These are phyloP conservation scores for Scheffersomyces illinoinensis DNA, from an alignment of 1,139 yeast species.

Conservation along the genomic window DNA sequence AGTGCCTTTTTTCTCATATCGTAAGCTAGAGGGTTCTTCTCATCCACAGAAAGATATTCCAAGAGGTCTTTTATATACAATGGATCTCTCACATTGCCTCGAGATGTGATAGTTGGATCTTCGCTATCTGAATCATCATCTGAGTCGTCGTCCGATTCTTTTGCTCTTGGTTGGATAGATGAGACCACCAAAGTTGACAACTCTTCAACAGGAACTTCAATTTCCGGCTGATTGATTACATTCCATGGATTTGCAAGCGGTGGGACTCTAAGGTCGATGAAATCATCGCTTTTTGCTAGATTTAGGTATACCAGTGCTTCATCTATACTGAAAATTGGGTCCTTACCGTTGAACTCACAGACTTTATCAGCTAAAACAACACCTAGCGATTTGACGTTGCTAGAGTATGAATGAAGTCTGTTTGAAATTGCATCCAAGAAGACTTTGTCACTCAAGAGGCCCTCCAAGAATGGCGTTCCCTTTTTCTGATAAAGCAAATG, in stretches of 20 bases:
- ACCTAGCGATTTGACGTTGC: constrained; percentile 43
- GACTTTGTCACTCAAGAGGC: constrained; percentile 22
- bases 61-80: constrained; percentile 64
- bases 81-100: constrained; percentile 47
- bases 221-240: constrained; percentile 7
- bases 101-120: constrained; percentile 46
- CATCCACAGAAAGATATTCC: constrained; percentile 49
- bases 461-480: constrained; percentile 13
- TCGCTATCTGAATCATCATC: constrained; percentile 55
- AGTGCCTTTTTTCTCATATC: constrained; percentile 56
- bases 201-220: constrained; percentile 7
- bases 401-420: constrained; percentile 45
- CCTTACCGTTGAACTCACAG: constrained; percentile 33
- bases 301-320: constrained; percentile 3
- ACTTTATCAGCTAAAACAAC: constrained; percentile 48
- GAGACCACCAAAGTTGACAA: background rate
- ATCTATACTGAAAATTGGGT: constrained; percentile 39
- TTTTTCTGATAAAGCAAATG: constrained; percentile 24
- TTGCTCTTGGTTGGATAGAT: background rate
- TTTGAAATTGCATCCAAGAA: constrained; percentile 47
- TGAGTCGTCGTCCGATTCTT: constrained; percentile 18
- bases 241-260: constrained; percentile 16
- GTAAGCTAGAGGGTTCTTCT: constrained; percentile 44
- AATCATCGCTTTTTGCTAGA: background rate
- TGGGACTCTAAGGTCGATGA: background rate